Conservation (phyloP, 257 asterid genomes). For the Ilex asprella region DNA sequence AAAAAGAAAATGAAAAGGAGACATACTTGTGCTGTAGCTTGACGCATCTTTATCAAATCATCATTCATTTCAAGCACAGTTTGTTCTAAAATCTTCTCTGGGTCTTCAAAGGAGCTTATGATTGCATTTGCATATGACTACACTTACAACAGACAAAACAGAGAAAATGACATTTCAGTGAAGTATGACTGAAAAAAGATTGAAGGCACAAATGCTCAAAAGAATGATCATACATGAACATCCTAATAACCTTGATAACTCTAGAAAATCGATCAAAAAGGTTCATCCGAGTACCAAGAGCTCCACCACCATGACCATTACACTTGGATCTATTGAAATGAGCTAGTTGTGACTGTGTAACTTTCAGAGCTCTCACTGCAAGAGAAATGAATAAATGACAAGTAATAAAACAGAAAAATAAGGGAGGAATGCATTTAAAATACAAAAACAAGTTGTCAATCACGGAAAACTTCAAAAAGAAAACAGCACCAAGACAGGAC, state of each 20-base stretch:
- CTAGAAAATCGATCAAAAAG: slow-evolving; percentile 92
- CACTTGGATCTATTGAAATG: slow-evolving; percentile 38
- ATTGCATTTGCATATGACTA: slow-evolving; percentile 91
- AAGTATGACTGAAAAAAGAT: slow-evolving; percentile 15
- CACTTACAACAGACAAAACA: slow-evolving; percentile 5
- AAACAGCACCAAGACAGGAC: background rate
- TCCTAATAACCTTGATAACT: slow-evolving; percentile 73
- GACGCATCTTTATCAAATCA: slow-evolving; percentile 89
- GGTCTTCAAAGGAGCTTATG: slow-evolving; percentile 86
- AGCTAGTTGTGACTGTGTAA: slow-evolving; percentile 42
- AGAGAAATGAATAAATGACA: slow-evolving; percentile 6
- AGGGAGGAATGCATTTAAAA: slow-evolving; percentile 5
- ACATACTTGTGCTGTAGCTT: slow-evolving; percentile 97
- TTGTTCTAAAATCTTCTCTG: slow-evolving; percentile 95
- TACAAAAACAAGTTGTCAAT: background rate
- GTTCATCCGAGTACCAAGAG: slow-evolving; percentile 72
- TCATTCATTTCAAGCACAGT: slow-evolving; percentile 86
- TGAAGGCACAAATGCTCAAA: slow-evolving; percentile 9
- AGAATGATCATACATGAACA: slow-evolving; percentile 6
- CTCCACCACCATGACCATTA: slow-evolving; percentile 55
- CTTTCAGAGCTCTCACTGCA: slow-evolving; percentile 56
- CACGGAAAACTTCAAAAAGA: background rate
- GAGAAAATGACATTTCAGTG: slow-evolving; percentile 9
- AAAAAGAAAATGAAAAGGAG: slow-evolving; percentile 4
- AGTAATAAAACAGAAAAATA: background rate